Evolutionary conservation across 345 rosid genomes (phyloP), one percentile per base, ranked within the genome.

Genomic region (Eucalyptus marginata): DNA sequence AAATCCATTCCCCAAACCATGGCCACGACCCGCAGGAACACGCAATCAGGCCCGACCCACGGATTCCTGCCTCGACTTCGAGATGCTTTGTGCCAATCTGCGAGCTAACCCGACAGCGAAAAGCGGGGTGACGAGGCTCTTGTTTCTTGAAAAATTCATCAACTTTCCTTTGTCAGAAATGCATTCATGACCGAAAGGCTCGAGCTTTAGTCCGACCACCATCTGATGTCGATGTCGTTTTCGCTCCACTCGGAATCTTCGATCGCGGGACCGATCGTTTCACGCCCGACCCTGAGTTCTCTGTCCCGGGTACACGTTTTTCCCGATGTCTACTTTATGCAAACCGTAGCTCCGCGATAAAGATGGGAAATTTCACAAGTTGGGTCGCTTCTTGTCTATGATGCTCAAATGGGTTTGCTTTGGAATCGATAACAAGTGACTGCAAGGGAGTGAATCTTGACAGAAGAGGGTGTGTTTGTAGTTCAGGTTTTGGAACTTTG

Each of bases 211-310:
- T 51, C n/a, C 49, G 89, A n/a, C 24, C 62, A 52, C 58, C 49
- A n/a, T 64, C 47, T 44, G 89, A 92, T 92, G 93, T 87, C 93
- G 4, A 50, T 87, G 84, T 90, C 92, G 12, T 87, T 90, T 89
- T 87, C 93, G 24, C 88, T 85, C 87, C 85, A 54, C 66, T 68
- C 91, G 3, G 89, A 71, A 33, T 36, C 83, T 71, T 47, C 86
- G 51, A 50, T 71, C 31, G 11, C 80, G 25, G 64, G 76, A 43
- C 91, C 92, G 33, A 90, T 90, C 59, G 84, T 43, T 76, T 40
- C 84, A 22, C 47, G 46, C 29, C 27, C 47, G 25, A 76, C 84
- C 84, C 47, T 76, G 84, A 76, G 29, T 76, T 36, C 84, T 76
- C 44, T 76, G 3, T 22, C 84, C 40, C 47, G 15, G 84, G 44